phyloP scores from a whole-genome alignment of 441 rosid species.

The Corymbia calophylla region DNA sequence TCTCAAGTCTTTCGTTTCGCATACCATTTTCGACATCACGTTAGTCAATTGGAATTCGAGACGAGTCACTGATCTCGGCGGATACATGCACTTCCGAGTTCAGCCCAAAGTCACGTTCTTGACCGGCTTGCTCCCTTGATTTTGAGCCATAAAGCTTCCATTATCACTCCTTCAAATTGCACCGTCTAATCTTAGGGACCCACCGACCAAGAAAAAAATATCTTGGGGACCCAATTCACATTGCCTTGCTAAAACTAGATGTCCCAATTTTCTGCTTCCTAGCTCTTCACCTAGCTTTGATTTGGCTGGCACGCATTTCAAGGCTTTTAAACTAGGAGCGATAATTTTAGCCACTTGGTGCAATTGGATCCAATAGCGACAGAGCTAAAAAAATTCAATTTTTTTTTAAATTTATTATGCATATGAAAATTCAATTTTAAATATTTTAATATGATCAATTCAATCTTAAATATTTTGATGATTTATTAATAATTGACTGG shows the following conservation, averaged over 20 bases:
- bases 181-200: neutral
- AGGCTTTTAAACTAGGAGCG: neutral
- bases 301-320: neutral
- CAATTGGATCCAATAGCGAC: accelerated
- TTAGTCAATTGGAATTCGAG: neutral
- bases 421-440: accelerated
- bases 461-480: accelerated
- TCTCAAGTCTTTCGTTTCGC: neutral
- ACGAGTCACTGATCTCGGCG: neutral
- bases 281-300: neutral
- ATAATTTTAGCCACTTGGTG: neutral
- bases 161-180: neutral
- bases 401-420: no score
- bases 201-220: no score
- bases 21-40: neutral
- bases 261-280: neutral
- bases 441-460: neutral
- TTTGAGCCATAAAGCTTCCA: neutral
- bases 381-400: neutral
- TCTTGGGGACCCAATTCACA: neutral
- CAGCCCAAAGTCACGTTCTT: neutral
- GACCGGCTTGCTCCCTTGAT: neutral
- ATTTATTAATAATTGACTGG: accelerated
- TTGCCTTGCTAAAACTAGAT: neutral
- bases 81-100: neutral